Conservation (phyloP, 129 eudicot species). For the Glebionis coronaria region DNA sequence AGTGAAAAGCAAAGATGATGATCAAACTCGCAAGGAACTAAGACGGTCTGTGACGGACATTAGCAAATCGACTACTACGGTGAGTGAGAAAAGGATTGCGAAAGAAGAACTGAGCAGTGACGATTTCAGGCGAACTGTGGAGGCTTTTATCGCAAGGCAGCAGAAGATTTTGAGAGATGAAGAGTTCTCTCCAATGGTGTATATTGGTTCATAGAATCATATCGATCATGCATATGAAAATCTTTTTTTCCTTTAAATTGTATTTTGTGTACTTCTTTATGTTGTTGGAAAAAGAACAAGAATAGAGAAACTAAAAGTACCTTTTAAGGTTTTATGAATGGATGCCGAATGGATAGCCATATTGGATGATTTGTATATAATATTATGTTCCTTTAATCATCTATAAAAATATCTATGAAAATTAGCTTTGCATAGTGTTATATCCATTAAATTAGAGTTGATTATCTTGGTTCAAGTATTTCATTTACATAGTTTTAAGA, state of each 20-base stretch:
- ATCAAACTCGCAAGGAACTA: slow-evolving; percentile 24
- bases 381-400: background rate
- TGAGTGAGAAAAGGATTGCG: slow-evolving; percentile 16
- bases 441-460: too few relatives aligned
- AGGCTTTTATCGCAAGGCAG: slow-evolving; percentile 82
- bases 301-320: background rate
- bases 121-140: slow-evolving; percentile 79
- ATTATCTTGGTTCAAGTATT: too few relatives aligned
- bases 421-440: background rate
- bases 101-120: slow-evolving; percentile 56
- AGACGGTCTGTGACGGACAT: slow-evolving; percentile 55
- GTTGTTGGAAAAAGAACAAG: background rate
- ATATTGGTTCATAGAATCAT: slow-evolving; percentile 23
- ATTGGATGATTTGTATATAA: background rate
- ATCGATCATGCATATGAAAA: background rate
- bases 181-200: slow-evolving; percentile 51
- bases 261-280: background rate
- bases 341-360: background rate
- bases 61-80: slow-evolving; percentile 5
- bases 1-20: slow-evolving; percentile 4
- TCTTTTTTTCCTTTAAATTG: background rate
- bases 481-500: too few relatives aligned
- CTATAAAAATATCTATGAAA: background rate
- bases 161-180: slow-evolving; percentile 80
- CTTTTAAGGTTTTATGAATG: background rate